Conservation (phyloP, 2,329 filamentous ascomycete genomes). For the Basipetospora chlamydospora region DNA sequence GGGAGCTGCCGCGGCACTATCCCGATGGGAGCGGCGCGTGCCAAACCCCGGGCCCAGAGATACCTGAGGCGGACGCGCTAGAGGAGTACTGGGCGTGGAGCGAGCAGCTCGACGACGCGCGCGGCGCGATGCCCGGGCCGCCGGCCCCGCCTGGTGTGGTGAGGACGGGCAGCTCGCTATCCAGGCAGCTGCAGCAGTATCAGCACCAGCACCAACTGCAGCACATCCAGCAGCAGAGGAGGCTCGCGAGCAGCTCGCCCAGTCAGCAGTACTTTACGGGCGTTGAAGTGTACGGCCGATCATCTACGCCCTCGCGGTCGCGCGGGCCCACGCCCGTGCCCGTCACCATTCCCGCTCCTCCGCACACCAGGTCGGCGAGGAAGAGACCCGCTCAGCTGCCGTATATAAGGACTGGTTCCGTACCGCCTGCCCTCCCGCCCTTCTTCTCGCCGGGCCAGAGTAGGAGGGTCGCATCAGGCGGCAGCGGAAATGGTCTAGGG, state of each 20-base stretch:
- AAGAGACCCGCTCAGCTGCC: conserved; percentile 30
- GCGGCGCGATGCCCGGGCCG: not conserved
- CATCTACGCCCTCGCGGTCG: conserved; percentile 19
- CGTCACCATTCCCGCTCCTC: too few relatives aligned
- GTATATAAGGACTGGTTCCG: conserved; percentile 35
- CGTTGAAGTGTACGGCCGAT: conserved; percentile 20
- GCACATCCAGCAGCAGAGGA: not conserved
- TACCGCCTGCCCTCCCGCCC: conserved; percentile 27
- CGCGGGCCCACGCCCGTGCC: conserved; percentile 27
- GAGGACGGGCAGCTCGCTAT: too few relatives aligned
- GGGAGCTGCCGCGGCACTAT: conserved; percentile 44
- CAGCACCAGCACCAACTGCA: too few relatives aligned
- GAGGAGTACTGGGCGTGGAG: conserved; percentile 57
- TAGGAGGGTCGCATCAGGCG: conserved; percentile 29
- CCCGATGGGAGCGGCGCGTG: conserved; percentile 26
- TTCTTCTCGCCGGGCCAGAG: conserved; percentile 24
- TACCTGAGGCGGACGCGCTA: conserved; percentile 45
- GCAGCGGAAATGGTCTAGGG: too few relatives aligned
- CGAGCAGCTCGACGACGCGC: conserved; percentile 43
- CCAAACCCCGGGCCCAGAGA: conserved; percentile 21
- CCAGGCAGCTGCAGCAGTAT: too few relatives aligned
- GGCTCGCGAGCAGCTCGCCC: conserved; percentile 27
- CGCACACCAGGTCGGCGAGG: conserved; percentile 22
- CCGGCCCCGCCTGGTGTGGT: not conserved
- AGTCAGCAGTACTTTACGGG: conserved; percentile 23